phyloP scores from a whole-genome alignment of 306 rosid species.

The Cicer cuneatum region DNA sequence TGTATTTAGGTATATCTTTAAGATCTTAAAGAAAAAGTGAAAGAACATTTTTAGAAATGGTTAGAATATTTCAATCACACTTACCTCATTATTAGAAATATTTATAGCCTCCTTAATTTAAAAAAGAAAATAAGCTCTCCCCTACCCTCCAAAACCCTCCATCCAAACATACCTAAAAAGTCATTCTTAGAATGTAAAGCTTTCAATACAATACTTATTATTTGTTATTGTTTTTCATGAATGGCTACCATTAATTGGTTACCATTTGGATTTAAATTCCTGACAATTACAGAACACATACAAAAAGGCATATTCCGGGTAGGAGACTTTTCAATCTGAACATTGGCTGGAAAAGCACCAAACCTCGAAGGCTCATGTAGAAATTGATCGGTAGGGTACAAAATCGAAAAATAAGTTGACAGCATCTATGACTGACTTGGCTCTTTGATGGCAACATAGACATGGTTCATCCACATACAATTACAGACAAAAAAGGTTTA shows the following conservation, averaged over 20 bases:
- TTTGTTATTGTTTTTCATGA: neutral
- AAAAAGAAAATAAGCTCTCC: too few relatives aligned
- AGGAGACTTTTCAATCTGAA: neutral
- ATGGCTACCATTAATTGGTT: neutral
- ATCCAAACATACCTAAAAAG: too few relatives aligned
- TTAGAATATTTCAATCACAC: too few relatives aligned
- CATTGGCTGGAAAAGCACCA: neutral
- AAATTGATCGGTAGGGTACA: neutral
- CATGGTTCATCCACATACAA: neutral
- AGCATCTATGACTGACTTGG: slow-evolving; percentile 4
- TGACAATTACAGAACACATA: too few relatives aligned
- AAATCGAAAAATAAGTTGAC: neutral
- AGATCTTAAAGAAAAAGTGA: too few relatives aligned
- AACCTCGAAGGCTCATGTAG: neutral
- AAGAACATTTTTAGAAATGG: too few relatives aligned
- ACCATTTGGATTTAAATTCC: neutral
- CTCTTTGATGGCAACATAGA: neutral
- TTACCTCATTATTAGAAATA: too few relatives aligned
- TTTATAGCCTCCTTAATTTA: too few relatives aligned
- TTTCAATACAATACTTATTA: too few relatives aligned
- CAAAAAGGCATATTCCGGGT: neutral
- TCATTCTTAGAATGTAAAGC: too few relatives aligned
- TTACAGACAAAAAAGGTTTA: neutral
- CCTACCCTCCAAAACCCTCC: too few relatives aligned
- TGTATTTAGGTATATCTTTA: too few relatives aligned